These are phyloP conservation scores for Rhododendron vialii DNA, from an alignment of 148 eudicot genomes.

Conservation along the genomic window DNA sequence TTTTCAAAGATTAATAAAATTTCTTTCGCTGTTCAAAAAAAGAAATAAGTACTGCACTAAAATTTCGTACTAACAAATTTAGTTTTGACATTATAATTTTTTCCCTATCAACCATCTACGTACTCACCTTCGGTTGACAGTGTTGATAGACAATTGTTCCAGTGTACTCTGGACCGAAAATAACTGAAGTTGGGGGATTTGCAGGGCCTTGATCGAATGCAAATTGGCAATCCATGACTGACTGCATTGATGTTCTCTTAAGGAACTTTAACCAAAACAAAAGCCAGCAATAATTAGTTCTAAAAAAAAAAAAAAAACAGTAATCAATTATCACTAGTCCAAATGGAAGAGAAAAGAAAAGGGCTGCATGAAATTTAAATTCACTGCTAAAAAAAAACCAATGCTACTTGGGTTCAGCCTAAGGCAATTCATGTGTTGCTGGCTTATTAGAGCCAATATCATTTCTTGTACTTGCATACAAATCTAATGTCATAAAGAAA, in stretches of 20 bases:
- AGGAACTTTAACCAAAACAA: constrained; percentile 20
- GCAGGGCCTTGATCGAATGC: constrained; percentile 25
- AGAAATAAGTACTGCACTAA: too few relatives aligned
- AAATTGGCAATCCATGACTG: constrained; percentile 29
- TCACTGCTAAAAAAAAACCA: background rate
- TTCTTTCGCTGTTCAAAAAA: too few relatives aligned
- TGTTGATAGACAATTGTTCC: constrained; percentile 25
- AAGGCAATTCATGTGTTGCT: too few relatives aligned
- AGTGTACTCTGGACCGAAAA: constrained; percentile 32
- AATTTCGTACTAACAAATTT: too few relatives aligned
- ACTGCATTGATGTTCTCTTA: constrained; percentile 21
- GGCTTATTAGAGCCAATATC: background rate
- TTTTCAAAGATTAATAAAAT: too few relatives aligned
- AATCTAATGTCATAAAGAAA: background rate
- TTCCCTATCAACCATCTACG: too few relatives aligned
- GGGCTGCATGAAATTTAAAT: background rate
- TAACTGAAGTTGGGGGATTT: constrained; percentile 23
- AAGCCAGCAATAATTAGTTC: background rate
- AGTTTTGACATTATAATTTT: too few relatives aligned
- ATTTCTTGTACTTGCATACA: background rate
- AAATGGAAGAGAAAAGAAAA: background rate
- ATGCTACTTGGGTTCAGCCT: too few relatives aligned
- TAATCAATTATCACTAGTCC: background rate
- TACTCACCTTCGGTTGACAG: constrained; percentile 35
- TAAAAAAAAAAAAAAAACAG: background rate